phyloP scores from a whole-genome alignment of 139 green algal genomes.

The Volvox africanus region DNA sequence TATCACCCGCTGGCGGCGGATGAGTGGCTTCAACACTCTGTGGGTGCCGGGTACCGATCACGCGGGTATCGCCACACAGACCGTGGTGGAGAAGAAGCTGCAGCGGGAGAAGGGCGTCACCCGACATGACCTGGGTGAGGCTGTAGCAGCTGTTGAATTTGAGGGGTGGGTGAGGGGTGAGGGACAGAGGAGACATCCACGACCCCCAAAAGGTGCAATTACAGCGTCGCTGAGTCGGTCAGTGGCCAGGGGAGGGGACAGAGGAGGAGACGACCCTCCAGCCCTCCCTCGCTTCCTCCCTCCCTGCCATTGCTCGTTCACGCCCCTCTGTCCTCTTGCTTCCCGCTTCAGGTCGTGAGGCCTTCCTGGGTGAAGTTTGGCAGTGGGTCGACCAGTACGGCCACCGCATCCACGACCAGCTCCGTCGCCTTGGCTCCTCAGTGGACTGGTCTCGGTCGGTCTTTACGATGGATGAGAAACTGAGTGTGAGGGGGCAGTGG shows the following conservation, averaged over 20 bases:
- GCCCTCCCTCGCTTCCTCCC: too few relatives aligned
- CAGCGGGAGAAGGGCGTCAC: conserved; percentile 71
- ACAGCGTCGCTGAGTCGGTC: too few relatives aligned
- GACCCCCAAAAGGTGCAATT: too few relatives aligned
- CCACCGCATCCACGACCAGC: conserved; percentile 81
- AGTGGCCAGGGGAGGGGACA: too few relatives aligned
- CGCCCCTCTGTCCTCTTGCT: too few relatives aligned
- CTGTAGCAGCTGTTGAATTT: background rate
- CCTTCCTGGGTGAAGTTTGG: conserved; percentile 91
- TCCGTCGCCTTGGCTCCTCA: conserved; percentile 90
- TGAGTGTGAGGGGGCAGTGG: conserved; percentile 51
- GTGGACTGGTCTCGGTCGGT: conserved; percentile 93
- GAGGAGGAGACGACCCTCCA: too few relatives aligned
- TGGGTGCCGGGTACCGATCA: conserved; percentile 99
- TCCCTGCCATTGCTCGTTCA: too few relatives aligned
- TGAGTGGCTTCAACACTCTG: conserved; percentile 93
- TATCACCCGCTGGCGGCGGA: conserved; percentile 87
- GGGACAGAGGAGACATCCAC: background rate
- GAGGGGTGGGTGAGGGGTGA: background rate
- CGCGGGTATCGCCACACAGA: conserved; percentile 96
- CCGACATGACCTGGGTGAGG: conserved; percentile 12
- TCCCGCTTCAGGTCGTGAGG: conserved; percentile 72
- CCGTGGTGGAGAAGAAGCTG: conserved; percentile 96
- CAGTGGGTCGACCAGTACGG: conserved; percentile 87
- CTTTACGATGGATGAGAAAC: conserved; percentile 98